Conservation (phyloP, 345 rosid genomes). For the Populus nigra region DNA sequence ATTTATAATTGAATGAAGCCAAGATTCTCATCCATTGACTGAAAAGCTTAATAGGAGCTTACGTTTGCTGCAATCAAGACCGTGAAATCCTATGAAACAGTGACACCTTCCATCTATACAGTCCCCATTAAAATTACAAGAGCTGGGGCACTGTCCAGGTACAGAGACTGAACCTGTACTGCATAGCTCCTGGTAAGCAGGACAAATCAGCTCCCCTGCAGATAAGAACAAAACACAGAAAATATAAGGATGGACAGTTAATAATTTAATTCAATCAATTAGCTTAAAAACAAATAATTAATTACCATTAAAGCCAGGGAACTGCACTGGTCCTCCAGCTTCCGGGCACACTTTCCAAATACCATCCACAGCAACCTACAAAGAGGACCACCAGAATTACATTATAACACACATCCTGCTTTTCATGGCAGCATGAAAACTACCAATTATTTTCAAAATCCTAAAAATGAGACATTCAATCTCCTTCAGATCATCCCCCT, state of each 20-base stretch:
- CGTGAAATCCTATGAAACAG: slow-evolving; percentile 87
- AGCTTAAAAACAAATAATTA: slow-evolving; percentile 8
- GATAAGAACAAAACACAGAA: slow-evolving; percentile 15
- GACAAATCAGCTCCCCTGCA: slow-evolving; percentile 89
- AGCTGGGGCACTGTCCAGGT: slow-evolving; percentile 72
- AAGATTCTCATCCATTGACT: neutral
- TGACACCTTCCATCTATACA: slow-evolving; percentile 83
- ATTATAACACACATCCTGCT: neutral
- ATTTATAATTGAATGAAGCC: neutral
- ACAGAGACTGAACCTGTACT: slow-evolving; percentile 45
- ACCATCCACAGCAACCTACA: slow-evolving; percentile 97
- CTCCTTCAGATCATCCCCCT: neutral
- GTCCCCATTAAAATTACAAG: slow-evolving; percentile 88
- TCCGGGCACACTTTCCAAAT: slow-evolving; percentile 84
- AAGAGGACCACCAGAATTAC: slow-evolving; percentile 6
- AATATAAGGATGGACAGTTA: slow-evolving; percentile 10
- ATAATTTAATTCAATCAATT: neutral
- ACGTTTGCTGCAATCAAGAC: slow-evolving; percentile 86
- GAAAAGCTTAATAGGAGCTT: slow-evolving; percentile 34
- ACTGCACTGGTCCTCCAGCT: slow-evolving; percentile 86
- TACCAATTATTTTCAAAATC: neutral
- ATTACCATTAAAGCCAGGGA: slow-evolving; percentile 86
- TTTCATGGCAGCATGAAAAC: neutral
- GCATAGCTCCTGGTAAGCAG: slow-evolving; percentile 91
- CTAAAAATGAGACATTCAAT: neutral